Conservation (phyloP, 2,329 filamentous ascomycete species). For the Rasamsonia emersonii region DNA sequence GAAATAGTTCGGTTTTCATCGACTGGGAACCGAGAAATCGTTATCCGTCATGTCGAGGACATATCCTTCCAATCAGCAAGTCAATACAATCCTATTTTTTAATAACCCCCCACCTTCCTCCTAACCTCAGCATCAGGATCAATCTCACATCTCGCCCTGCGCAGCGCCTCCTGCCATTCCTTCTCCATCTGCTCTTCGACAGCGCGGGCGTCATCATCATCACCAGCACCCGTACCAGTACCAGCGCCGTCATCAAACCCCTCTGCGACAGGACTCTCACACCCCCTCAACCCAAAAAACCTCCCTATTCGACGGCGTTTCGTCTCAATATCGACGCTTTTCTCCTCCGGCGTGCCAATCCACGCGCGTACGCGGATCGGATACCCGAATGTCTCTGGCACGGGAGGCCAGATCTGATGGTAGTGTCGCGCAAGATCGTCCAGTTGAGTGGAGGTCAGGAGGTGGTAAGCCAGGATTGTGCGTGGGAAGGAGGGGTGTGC, state of each 20-base stretch:
- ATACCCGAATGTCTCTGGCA: constrained; percentile 23
- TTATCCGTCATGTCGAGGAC: no score
- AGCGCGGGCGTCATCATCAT: constrained; percentile 1
- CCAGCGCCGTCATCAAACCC: constrained; percentile 6
- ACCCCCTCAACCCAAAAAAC: constrained; percentile 35
- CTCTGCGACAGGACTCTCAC: constrained; percentile 19
- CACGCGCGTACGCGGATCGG: constrained; percentile 24
- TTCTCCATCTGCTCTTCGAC: constrained; percentile 5
- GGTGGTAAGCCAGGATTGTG: constrained; percentile 30
- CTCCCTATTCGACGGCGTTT: constrained; percentile 34
- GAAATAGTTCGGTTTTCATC: no score
- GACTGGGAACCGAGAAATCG: no score
- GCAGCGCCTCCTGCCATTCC: constrained; percentile 8
- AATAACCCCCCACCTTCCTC: no score
- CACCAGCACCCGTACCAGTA: constrained; percentile 1
- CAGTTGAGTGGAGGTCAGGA: constrained; percentile 32
- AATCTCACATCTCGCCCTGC: no score
- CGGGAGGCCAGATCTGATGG: constrained; percentile 33
- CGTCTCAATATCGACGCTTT: constrained; percentile 21
- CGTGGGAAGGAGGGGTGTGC: constrained; percentile 31
- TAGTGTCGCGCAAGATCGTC: constrained; percentile 34
- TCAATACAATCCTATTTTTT: no score
- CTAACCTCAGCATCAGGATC: no score
- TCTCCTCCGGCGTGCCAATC: constrained; percentile 17
- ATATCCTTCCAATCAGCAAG: no score